Evolutionary conservation across 768 basidiomycete species (phyloP).

Genomic region (Galerina sulciceps): DNA sequence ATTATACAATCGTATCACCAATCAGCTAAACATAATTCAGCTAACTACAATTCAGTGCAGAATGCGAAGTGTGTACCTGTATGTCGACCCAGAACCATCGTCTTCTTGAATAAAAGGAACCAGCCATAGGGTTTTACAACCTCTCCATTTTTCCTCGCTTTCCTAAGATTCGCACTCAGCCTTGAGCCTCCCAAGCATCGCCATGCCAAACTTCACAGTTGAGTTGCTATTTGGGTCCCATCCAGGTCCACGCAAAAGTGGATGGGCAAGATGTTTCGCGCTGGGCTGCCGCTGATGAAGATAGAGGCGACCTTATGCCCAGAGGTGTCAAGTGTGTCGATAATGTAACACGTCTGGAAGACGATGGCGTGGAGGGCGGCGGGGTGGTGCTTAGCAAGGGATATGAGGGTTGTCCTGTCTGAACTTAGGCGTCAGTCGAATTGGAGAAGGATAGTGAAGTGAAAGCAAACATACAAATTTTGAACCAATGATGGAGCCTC

Average conservation of each 20-base stretch:
- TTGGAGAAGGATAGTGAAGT: background rate
- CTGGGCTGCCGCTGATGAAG: slow-evolving; percentile 94
- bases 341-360: slow-evolving; percentile 94
- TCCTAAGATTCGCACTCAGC: slow-evolving; percentile 51
- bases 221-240: slow-evolving; percentile 68
- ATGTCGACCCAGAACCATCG: no score
- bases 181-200: slow-evolving; percentile 86
- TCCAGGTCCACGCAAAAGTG: slow-evolving; percentile 88
- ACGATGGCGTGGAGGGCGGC: no score
- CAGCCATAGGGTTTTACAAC: slow-evolving; percentile 92
- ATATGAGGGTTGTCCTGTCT: slow-evolving; percentile 66
- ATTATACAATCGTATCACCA: no score
- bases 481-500: slow-evolving; percentile 88
- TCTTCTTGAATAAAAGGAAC: slow-evolving; percentile 12
- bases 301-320: slow-evolving; percentile 85
- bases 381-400: no score
- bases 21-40: no score
- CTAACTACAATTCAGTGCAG: no score
- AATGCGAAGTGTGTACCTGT: no score
- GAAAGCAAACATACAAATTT: slow-evolving; percentile 56
- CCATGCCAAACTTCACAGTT: no score
- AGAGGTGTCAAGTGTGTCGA: slow-evolving; percentile 86
- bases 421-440: background rate
- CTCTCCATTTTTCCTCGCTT: slow-evolving; percentile 58
- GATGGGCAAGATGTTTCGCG: slow-evolving; percentile 89